Evolutionary conservation across 129 eudicot genomes (phyloP).

Genomic region (Helichrysum umbraculigerum): DNA sequence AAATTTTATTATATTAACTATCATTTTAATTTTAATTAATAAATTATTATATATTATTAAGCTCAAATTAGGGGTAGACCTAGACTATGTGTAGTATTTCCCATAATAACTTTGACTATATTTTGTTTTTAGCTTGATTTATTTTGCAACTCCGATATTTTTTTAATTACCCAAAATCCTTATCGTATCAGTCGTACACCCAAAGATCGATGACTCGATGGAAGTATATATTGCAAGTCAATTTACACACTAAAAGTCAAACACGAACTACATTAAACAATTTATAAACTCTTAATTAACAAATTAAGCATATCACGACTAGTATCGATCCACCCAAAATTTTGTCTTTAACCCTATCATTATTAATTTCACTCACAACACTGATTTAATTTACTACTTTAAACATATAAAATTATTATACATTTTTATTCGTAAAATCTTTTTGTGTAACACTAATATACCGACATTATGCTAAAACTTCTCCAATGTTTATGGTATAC

Average conservation of each 20-base stretch:
- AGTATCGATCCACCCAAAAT: slow-evolving; percentile 9
- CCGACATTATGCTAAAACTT: slow-evolving; percentile 37
- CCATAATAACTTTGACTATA: not conserved
- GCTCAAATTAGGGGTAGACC: too few relatives aligned
- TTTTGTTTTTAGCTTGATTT: not conserved
- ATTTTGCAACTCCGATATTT: not conserved
- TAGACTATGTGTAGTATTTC: too few relatives aligned
- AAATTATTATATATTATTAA: too few relatives aligned
- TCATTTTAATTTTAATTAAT: too few relatives aligned
- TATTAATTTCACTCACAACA: not conserved
- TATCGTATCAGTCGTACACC: not conserved
- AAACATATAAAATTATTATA: not conserved
- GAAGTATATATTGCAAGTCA: not conserved
- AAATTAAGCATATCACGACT: not conserved
- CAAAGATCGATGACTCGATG: not conserved
- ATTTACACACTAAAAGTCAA: not conserved
- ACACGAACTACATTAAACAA: not conserved
- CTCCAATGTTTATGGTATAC: slow-evolving; percentile 37
- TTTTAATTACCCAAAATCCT: not conserved
- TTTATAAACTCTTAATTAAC: too few relatives aligned
- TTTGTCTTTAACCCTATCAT: slow-evolving; percentile 9
- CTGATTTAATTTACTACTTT: not conserved
- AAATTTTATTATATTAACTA: too few relatives aligned
- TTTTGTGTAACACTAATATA: not conserved
- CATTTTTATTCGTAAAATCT: not conserved